phyloP scores from a whole-genome alignment of 2,329 filamentous ascomycete species.

The Aureobasidium pullulans region DNA sequence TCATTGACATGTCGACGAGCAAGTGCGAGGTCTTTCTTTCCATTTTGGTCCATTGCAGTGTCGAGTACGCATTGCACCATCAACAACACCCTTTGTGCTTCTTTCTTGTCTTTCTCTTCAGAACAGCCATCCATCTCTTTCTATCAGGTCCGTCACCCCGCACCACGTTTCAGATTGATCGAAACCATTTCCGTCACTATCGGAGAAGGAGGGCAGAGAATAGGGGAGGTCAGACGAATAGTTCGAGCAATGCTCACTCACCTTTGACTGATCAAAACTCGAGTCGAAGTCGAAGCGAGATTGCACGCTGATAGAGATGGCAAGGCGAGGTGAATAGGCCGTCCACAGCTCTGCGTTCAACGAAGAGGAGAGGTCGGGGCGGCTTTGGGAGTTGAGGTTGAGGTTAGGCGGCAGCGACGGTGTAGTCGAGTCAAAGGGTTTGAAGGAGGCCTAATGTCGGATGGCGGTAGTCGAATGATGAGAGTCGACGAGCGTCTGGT shows the following conservation, averaged over 20 bases:
- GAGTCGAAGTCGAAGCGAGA: conserved; percentile 2
- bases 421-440: neutral
- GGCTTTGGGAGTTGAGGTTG: conserved; percentile 24
- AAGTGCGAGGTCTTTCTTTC: neutral
- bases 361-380: conserved; percentile 34
- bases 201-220: neutral
- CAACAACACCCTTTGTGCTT: neutral
- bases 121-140: neutral
- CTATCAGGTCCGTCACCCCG: neutral
- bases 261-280: neutral
- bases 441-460: conserved; percentile 15
- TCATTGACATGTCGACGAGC: neutral
- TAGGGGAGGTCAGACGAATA: neutral
- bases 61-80: neutral
- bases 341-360: conserved; percentile 31
- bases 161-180: neutral
- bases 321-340: conserved; percentile 2
- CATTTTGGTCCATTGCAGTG: neutral
- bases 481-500: conserved; percentile 1
- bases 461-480: neutral
- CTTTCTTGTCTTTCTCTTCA: neutral
- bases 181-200: neutral
- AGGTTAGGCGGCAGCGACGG: neutral
- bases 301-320: neutral
- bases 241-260: conserved; percentile 8